A percentile compares a stretch with the other conserved stretches of the same genome.
Conservation (phyloP, 139 green algal species). For the Pleodorina starrii region DNA sequence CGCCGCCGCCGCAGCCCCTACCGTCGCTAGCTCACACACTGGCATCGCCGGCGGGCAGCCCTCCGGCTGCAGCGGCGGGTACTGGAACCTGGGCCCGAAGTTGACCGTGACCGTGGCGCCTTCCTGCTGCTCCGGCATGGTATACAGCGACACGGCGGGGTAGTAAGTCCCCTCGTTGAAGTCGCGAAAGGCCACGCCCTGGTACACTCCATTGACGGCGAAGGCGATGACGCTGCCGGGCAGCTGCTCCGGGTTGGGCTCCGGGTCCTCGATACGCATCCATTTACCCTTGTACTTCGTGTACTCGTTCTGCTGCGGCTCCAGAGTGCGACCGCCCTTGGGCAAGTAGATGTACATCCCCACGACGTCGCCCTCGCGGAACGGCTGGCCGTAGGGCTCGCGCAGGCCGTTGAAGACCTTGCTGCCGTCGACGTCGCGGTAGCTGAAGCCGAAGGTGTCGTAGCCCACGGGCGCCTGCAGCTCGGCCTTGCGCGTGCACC, state of each 20-base stretch:
- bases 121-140: slow-evolving; percentile 70
- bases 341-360: slow-evolving; percentile 83
- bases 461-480: slow-evolving; percentile 90
- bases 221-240: slow-evolving; percentile 79
- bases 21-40: slow-evolving; percentile 31
- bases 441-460: slow-evolving; percentile 81
- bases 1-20: neutral
- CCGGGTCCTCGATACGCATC: slow-evolving; percentile 65
- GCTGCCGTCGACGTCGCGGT: slow-evolving; percentile 82
- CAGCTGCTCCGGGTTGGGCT: slow-evolving; percentile 57
- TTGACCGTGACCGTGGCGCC: slow-evolving; percentile 80
- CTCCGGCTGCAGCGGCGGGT: slow-evolving; percentile 25
- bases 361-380: slow-evolving; percentile 67
- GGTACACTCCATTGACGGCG: slow-evolving; percentile 75
- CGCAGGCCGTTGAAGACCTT: slow-evolving; percentile 76
- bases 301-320: slow-evolving; percentile 56
- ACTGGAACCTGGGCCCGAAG: slow-evolving; percentile 79
- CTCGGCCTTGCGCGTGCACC: slow-evolving; percentile 81
- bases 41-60: slow-evolving; percentile 38
- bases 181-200: slow-evolving; percentile 79
- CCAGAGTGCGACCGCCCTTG: slow-evolving; percentile 59
- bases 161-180: slow-evolving; percentile 89
- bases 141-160: slow-evolving; percentile 86
- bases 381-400: slow-evolving; percentile 64
- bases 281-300: slow-evolving; percentile 66